These are phyloP conservation scores for Fusarium pseudoanthophilum DNA, from an alignment of 2,329 filamentous ascomycete species.

Conservation along the genomic window DNA sequence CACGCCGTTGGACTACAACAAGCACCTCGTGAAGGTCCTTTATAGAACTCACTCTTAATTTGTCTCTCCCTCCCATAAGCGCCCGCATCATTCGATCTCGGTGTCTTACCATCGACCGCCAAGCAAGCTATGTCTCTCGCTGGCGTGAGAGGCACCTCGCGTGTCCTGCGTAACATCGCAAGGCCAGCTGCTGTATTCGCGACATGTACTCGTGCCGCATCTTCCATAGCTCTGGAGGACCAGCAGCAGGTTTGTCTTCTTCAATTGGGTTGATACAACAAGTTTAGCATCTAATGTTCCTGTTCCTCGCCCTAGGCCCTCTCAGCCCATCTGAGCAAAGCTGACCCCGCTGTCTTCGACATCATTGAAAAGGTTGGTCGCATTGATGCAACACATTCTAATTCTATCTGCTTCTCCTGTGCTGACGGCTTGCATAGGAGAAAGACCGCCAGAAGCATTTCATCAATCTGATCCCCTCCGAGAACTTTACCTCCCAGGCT, in stretches of 20 bases:
- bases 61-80: constrained; percentile 2
- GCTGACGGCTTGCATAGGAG: constrained; percentile 67
- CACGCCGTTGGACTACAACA: constrained; percentile 20
- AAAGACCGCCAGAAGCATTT: constrained; percentile 97
- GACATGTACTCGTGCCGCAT: constrained; percentile 51
- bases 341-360: constrained; percentile 86
- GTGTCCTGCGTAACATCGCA: constrained; percentile 57
- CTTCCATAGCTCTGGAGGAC: constrained; percentile 62
- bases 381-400: background rate
- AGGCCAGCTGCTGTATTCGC: constrained; percentile 41
- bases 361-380: constrained; percentile 86
- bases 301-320: constrained; percentile 71
- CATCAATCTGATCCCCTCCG: constrained; percentile 95
- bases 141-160: constrained; percentile 60
- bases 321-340: constrained; percentile 79
- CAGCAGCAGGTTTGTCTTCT: constrained; percentile 66
- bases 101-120: constrained; percentile 12
- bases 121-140: constrained; percentile 58
- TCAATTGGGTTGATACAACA: constrained; percentile 20
- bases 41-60: constrained; percentile 15
- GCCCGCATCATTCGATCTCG: background rate
- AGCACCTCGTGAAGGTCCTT: constrained; percentile 11
- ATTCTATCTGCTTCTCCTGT: background rate
- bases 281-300: constrained; percentile 27
- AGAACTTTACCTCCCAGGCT: constrained; percentile 95